These are phyloP conservation scores for Aspergillus sp. DNA, from an alignment of 2,329 filamentous ascomycete species.

Conservation along the genomic window DNA sequence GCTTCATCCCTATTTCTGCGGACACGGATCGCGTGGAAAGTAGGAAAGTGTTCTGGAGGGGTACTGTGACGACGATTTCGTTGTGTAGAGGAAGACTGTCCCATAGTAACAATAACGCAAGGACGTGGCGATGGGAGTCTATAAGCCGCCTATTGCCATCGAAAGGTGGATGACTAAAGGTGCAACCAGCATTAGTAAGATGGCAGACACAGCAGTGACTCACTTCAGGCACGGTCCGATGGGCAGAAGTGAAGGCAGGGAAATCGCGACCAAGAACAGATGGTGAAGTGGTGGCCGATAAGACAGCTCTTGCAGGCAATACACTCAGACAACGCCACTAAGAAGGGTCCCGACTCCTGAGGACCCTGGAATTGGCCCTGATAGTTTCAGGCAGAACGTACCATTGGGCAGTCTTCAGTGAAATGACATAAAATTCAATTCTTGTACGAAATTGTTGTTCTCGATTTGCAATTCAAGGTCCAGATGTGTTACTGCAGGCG, in stretches of 20 bases:
- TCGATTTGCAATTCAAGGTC: neutral
- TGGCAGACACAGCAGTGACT: constrained; percentile 3
- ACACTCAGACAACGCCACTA: constrained; percentile 8
- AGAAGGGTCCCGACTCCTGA: constrained; percentile 1
- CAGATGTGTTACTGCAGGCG: neutral
- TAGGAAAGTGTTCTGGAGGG: constrained; percentile 24
- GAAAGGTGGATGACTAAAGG: constrained; percentile 27
- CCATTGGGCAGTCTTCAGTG: constrained; percentile 19
- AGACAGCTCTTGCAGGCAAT: constrained; percentile 11
- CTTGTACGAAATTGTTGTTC: neutral
- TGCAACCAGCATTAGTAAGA: constrained; percentile 25
- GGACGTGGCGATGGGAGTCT: constrained; percentile 26
- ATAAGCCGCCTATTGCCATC: constrained; percentile 35
- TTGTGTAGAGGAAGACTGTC: constrained; percentile 47
- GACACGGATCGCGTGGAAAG: constrained; percentile 24
- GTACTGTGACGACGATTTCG: constrained; percentile 35
- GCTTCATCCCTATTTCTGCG: constrained; percentile 36
- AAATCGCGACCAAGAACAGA: constrained; percentile 1
- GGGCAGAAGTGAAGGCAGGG: neutral
- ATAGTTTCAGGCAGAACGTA: constrained; percentile 12
- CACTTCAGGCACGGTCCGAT: neutral
- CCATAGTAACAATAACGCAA: constrained; percentile 41
- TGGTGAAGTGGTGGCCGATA: constrained; percentile 4
- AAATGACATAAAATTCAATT: neutral
- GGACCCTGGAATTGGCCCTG: neutral